Evolutionary conservation across 2,329 filamentous ascomycete species (phyloP).

Genomic region (Colletotrichum abscissum): DNA sequence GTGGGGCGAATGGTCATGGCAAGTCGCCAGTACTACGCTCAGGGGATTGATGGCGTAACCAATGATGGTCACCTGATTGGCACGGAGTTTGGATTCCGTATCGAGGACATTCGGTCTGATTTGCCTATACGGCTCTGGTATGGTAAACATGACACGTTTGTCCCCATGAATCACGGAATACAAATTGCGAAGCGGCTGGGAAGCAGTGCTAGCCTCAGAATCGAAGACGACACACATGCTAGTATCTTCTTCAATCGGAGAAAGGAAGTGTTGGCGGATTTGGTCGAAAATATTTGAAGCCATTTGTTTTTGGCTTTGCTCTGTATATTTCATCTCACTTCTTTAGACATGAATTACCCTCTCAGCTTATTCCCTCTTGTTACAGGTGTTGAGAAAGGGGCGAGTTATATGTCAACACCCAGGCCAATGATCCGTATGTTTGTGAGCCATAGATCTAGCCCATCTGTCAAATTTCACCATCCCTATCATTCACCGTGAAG

Average conservation of each 20-base stretch:
- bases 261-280: constrained; percentile 11
- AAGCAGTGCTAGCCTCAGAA: background rate
- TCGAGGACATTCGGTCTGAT: constrained; percentile 26
- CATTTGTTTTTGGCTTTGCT: background rate
- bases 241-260: constrained; percentile 32
- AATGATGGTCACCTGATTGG: constrained; percentile 21
- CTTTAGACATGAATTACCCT: too few species aligned
- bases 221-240: constrained; percentile 34
- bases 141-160: constrained; percentile 21
- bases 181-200: constrained; percentile 31
- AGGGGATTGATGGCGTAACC: constrained; percentile 29
- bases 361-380: too few species aligned
- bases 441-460: too few species aligned
- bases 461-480: too few species aligned
- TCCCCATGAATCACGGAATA: constrained; percentile 27
- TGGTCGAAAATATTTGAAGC: background rate
- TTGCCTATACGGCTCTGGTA: constrained; percentile 32
- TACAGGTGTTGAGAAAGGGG: too few species aligned
- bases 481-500: too few species aligned
- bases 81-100: constrained; percentile 28
- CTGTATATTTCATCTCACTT: too few species aligned
- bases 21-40: constrained; percentile 24
- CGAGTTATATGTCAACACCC: too few species aligned
- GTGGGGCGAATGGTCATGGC: constrained; percentile 25
- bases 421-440: too few species aligned